Percentiles rank a stretch among this genome's conserved stretches.
Evolutionary conservation across 192 early-diverging fungal species (phyloP).

Genomic region (Coemansia furcata): DNA sequence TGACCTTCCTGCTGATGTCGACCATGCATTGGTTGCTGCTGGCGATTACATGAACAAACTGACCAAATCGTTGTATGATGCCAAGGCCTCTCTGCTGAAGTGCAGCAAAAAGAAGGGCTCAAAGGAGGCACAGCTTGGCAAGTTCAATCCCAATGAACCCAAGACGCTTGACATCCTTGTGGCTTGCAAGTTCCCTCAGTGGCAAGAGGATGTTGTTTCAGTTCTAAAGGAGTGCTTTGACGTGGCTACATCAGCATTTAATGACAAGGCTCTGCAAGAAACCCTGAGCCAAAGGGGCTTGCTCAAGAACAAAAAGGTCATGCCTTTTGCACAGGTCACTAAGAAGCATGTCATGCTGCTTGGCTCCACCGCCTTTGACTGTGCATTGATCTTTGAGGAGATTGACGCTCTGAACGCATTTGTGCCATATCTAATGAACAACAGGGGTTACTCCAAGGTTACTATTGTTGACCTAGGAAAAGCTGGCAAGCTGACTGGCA

Average conservation of each 20-base stretch:
- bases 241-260: conserved; percentile 59
- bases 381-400: conserved; percentile 83
- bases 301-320: conserved; percentile 93
- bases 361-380: conserved; percentile 74
- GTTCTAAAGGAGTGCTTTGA: conserved; percentile 62
- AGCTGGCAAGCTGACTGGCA: conserved; percentile 32
- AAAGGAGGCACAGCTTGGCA: conserved; percentile 52
- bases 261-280: conserved; percentile 71
- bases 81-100: conserved; percentile 59
- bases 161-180: conserved; percentile 79
- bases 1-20: conserved; percentile 56
- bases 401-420: conserved; percentile 58
- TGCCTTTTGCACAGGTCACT: conserved; percentile 92
- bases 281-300: conserved; percentile 66
- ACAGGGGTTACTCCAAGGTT: conserved; percentile 59
- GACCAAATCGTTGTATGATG: conserved; percentile 72
- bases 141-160: conserved; percentile 59
- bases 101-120: conserved; percentile 78
- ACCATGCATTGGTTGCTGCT: conserved; percentile 70
- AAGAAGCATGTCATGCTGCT: conserved; percentile 73
- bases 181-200: conserved; percentile 82
- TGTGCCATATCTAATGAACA: conserved; percentile 57
- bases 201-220: conserved; percentile 77
- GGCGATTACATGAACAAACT: conserved; percentile 77
- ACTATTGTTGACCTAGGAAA: conserved; percentile 47